Evolutionary conservation across 176 grass and related monocot species (phyloP).

Genomic region (Puya raimondii): DNA sequence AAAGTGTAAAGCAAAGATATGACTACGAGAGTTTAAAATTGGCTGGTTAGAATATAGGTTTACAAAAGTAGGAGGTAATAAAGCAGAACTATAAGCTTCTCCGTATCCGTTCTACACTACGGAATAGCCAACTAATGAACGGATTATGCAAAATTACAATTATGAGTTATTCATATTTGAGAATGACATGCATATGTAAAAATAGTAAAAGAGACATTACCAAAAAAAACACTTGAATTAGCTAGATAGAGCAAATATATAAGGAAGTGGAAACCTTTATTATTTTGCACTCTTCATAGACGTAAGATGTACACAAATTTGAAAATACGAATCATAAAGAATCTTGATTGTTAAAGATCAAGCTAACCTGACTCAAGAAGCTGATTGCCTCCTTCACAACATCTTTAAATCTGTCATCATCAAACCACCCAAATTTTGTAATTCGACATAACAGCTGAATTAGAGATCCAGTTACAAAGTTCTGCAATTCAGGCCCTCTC

Average conservation of each 20-base stretch:
- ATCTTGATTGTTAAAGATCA: not conserved
- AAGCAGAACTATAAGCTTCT: no score
- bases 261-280: not conserved
- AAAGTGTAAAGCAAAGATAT: no score
- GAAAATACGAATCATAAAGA: not conserved
- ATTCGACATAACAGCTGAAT: conserved; percentile 91
- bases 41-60: no score
- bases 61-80: no score
- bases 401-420: conserved; percentile 97
- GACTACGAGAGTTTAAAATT: no score
- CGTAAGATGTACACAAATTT: not conserved
- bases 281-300: conserved; percentile 6
- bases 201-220: no score
- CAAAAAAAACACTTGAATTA: no score
- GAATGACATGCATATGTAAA: not conserved
- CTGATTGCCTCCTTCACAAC: conserved; percentile 85
- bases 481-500: conserved; percentile 95
- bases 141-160: not conserved
- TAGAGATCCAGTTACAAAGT: conserved; percentile 80
- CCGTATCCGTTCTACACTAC: no score
- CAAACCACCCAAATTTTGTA: conserved; percentile 99
- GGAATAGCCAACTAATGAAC: not conserved
- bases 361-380: conserved; percentile 84
- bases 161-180: not conserved
- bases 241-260: not conserved